Base-by-base conservation (phyloP, 345 rosid species). In the Melaleuca quinquenervia region DNA sequence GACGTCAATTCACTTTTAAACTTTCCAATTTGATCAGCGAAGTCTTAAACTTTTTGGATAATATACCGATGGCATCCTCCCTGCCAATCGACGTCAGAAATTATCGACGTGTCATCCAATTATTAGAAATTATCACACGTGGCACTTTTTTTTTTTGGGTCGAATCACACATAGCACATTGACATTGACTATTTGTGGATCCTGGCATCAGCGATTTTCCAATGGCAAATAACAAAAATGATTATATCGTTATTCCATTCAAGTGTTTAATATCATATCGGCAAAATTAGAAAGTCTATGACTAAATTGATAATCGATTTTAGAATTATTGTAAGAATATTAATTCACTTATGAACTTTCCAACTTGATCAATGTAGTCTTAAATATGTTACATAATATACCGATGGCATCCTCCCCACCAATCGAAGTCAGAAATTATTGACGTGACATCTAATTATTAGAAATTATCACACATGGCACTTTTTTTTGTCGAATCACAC, bases 221-320 rank as follows among this genome's bases (percentile, higher is more conserved):
- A 7, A 3, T 21, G 7, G 56, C 11, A 53, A 7, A 0, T 3
- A 5, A 12, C 0, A 0, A 32, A 0, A 36, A 18, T 0, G 12
- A 18, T 5, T 41, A 16, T 12, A 36, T 70, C 32, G 5, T 2
- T 32, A 70, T 3, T 64, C 32, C 0, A 2, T 32, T 5, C 12
- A 18, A 18, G 8, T 2, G 2, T 36, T 18, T 36, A 8, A 6
- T 18, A 70, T 0, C 2, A 8, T 1, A 32, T 18, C 2, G 3
- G 26, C 12, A 45, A 70, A 36, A 70, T 18, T 70, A 18, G 0
- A 70, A 18, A 32, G 20, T 18, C 32, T 20, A 64, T 0, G 6
- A 20, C 12, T 32, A 0, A 64, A 64, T 16, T 32, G 7, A 3
- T 0, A 1, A 0, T 20, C 12, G 5, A n/a, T n/a, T n/a, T n/a